phyloP scores from a whole-genome alignment of 2,329 filamentous ascomycete species.

The Colletotrichum sansevieriae region DNA sequence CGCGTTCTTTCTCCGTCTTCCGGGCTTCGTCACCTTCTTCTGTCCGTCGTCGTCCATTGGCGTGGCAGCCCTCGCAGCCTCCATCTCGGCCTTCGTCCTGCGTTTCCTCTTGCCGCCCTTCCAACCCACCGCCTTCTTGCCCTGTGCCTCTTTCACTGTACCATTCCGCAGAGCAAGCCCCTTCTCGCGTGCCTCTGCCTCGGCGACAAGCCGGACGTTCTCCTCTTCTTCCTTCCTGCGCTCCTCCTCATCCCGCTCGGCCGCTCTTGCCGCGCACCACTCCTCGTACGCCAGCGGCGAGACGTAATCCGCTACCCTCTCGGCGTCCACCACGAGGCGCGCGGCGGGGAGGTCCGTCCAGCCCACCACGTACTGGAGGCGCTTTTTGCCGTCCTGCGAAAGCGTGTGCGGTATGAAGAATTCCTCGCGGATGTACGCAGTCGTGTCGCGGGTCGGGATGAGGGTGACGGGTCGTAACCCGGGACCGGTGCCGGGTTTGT shows the following conservation, averaged over 20 bases:
- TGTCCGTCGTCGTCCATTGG: slow-evolving; percentile 45
- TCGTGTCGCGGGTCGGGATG: slow-evolving; percentile 62
- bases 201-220: slow-evolving; percentile 30
- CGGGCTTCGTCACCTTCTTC: slow-evolving; percentile 42
- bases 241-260: slow-evolving; percentile 58
- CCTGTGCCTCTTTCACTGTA: neutral
- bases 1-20: slow-evolving; percentile 47
- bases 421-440: slow-evolving; percentile 69
- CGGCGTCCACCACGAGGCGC: slow-evolving; percentile 59
- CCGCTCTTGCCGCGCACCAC: slow-evolving; percentile 64
- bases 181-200: slow-evolving; percentile 22
- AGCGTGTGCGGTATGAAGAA: slow-evolving; percentile 58
- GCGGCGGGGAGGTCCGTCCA: slow-evolving; percentile 67
- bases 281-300: slow-evolving; percentile 68
- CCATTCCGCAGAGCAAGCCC: slow-evolving; percentile 21
- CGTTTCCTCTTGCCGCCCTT: slow-evolving; percentile 9
- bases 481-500: slow-evolving; percentile 62
- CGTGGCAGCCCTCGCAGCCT: slow-evolving; percentile 38
- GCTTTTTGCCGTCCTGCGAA: slow-evolving; percentile 54
- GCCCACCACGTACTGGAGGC: slow-evolving; percentile 67
- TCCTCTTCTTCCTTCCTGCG: slow-evolving; percentile 46
- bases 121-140: neutral
- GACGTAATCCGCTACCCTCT: slow-evolving; percentile 69
- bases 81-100: neutral
- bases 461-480: slow-evolving; percentile 62